Conservation (phyloP, 2,329 filamentous ascomycete genomes). For the Alternaria atra region DNA sequence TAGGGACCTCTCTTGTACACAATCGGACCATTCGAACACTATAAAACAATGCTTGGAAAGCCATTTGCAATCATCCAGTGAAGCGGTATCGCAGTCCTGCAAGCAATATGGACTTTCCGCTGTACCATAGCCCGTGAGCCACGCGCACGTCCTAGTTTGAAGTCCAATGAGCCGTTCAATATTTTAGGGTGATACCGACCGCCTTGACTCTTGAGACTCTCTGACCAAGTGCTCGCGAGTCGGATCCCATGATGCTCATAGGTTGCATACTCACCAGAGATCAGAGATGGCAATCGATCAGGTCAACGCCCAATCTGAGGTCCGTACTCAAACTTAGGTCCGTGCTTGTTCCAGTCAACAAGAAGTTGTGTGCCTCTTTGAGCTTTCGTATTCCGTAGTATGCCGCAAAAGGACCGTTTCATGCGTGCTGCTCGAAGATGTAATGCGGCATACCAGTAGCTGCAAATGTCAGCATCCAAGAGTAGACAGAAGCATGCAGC, state of each 20-base stretch:
- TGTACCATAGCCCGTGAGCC: neutral
- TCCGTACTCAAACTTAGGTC: neutral
- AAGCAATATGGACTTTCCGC: neutral
- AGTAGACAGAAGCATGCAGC: constrained; percentile 3
- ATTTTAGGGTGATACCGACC: neutral
- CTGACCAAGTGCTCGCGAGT: neutral
- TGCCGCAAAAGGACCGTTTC: constrained; percentile 7
- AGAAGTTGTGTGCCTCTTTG: constrained; percentile 19
- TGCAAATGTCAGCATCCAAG: constrained; percentile 12
- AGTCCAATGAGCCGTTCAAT: neutral
- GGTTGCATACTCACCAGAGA: neutral
- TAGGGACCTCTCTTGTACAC: no score
- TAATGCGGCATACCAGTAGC: constrained; percentile 17
- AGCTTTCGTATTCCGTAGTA: constrained; percentile 18
- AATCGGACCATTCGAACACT: neutral
- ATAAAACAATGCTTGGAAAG: neutral
- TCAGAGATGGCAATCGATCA: neutral
- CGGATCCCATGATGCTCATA: neutral
- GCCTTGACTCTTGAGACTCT: neutral
- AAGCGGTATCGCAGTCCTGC: neutral
- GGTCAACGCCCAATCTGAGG: neutral
- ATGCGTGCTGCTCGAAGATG: constrained; percentile 9
- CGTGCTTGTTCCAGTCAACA: constrained; percentile 26
- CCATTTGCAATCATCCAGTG: neutral
- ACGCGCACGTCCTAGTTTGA: neutral